These are phyloP conservation scores for Exophiala bonariae DNA, from an alignment of 2,329 filamentous ascomycete species.

Conservation along the genomic window DNA sequence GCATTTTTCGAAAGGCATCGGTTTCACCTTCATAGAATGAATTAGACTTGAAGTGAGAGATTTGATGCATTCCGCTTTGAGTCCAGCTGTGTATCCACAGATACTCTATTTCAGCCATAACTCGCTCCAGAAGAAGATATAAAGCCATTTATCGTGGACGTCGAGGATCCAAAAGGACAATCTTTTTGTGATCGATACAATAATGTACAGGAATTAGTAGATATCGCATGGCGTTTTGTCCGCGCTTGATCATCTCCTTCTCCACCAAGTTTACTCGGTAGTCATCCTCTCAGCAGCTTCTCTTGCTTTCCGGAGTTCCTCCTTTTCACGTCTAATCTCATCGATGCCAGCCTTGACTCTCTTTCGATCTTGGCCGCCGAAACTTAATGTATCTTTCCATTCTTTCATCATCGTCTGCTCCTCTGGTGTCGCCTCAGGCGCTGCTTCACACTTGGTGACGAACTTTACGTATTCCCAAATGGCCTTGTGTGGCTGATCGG, in stretches of 20 bases:
- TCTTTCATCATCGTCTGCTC: constrained; percentile 35
- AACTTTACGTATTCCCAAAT: constrained; percentile 45
- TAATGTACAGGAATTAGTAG: background rate
- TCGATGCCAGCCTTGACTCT: constrained; percentile 41
- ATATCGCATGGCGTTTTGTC: background rate
- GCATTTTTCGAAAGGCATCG: no score
- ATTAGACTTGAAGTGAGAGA: no score
- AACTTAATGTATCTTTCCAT: constrained; percentile 36
- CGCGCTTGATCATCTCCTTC: background rate
- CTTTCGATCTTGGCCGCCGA: constrained; percentile 39
- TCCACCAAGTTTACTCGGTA: constrained; percentile 25
- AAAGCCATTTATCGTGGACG: background rate
- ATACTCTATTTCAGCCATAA: no score
- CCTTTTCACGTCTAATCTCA: constrained; percentile 46
- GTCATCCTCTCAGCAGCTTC: constrained; percentile 45
- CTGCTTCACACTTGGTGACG: constrained; percentile 41
- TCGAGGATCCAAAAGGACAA: background rate
- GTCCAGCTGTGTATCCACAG: no score
- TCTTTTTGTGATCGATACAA: background rate
- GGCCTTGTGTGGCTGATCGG: constrained; percentile 35
- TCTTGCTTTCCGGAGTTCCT: constrained; percentile 44
- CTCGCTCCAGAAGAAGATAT: no score
- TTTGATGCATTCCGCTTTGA: no score
- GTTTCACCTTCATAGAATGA: no score
- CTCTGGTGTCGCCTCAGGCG: constrained; percentile 37